Conservation (phyloP, 2,329 filamentous ascomycete genomes). For the Trichoderma citrinoviride region DNA sequence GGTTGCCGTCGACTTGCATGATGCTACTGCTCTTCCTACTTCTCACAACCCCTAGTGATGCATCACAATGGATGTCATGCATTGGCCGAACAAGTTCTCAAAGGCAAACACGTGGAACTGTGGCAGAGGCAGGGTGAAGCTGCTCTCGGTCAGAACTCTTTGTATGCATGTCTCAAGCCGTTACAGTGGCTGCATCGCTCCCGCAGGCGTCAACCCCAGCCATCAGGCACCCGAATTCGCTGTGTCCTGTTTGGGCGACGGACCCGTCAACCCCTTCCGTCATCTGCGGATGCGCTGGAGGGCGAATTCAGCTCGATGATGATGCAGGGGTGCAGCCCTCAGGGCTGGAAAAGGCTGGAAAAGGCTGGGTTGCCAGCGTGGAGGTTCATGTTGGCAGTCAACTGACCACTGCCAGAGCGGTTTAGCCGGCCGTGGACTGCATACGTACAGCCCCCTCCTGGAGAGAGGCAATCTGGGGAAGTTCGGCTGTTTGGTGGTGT, state of each 20-base stretch:
- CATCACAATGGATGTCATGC: background rate
- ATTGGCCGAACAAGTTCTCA: background rate
- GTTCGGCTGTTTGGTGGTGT: background rate
- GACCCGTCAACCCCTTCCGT: background rate
- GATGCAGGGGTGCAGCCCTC: slow-evolving; percentile 10
- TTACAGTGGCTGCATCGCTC: background rate
- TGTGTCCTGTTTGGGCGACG: too few relatives aligned
- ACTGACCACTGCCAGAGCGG: slow-evolving; percentile 5
- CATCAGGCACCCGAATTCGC: too few relatives aligned
- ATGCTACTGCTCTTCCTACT: background rate
- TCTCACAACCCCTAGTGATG: too few relatives aligned
- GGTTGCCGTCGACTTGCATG: background rate
- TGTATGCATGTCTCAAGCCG: background rate
- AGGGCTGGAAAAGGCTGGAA: background rate
- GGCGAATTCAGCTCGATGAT: background rate
- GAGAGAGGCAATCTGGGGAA: slow-evolving; percentile 8
- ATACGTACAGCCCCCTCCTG: slow-evolving; percentile 1
- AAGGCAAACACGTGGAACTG: background rate
- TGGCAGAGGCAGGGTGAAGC: background rate
- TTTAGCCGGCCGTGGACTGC: background rate
- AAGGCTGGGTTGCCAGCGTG: background rate
- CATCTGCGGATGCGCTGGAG: slow-evolving; percentile 9
- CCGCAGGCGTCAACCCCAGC: background rate
- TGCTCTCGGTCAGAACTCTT: background rate
- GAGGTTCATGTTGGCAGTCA: background rate